Percentiles rank a stretch among this genome's conserved stretches.
phyloP scores from a whole-genome alignment of 2,329 filamentous ascomycete genomes.

The Ploettnerulaceae sp. region DNA sequence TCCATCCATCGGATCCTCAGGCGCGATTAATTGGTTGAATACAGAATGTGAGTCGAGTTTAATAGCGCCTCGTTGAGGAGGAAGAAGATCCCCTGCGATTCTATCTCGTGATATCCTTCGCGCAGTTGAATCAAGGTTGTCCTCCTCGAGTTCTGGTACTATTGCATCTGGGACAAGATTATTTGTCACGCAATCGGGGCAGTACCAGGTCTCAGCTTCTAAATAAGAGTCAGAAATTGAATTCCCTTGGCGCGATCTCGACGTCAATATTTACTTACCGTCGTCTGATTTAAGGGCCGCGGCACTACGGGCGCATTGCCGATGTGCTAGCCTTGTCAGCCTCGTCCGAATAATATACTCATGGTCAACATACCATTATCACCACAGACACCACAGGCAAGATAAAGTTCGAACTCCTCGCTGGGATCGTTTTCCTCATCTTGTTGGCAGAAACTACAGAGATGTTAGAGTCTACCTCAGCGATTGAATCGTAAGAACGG shows the following conservation, averaged over 20 bases:
- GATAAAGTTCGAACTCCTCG: conserved; percentile 74
- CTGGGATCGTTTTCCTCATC: conserved; percentile 78
- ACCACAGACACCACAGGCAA: conserved; percentile 72
- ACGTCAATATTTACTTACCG: conserved; percentile 46
- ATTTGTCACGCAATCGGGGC: conserved; percentile 46
- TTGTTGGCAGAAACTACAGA: conserved; percentile 70
- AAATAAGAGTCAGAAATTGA: conserved; percentile 13
- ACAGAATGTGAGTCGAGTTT: conserved; percentile 71
- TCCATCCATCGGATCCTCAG: conserved; percentile 70
- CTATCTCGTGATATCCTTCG: conserved; percentile 58
- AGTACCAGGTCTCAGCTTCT: conserved; percentile 59
- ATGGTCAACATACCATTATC: conserved; percentile 66
- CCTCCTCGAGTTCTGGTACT: conserved; percentile 17
- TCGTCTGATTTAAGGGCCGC: conserved; percentile 56
- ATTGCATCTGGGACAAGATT: conserved; percentile 40
- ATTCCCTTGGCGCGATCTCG: conserved; percentile 1
- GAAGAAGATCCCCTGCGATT: conserved; percentile 66
- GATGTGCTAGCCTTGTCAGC: conserved; percentile 66
- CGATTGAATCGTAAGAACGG: conserved; percentile 14
- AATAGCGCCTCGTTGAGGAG: conserved; percentile 58
- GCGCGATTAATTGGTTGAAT: conserved; percentile 67
- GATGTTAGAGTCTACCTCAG: conserved; percentile 25
- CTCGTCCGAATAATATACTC: conserved; percentile 24
- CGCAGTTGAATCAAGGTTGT: conserved; percentile 32
- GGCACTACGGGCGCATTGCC: conserved; percentile 77